Conservation (phyloP, 108 stramenopile species). For the Skeletonema grethae region DNA sequence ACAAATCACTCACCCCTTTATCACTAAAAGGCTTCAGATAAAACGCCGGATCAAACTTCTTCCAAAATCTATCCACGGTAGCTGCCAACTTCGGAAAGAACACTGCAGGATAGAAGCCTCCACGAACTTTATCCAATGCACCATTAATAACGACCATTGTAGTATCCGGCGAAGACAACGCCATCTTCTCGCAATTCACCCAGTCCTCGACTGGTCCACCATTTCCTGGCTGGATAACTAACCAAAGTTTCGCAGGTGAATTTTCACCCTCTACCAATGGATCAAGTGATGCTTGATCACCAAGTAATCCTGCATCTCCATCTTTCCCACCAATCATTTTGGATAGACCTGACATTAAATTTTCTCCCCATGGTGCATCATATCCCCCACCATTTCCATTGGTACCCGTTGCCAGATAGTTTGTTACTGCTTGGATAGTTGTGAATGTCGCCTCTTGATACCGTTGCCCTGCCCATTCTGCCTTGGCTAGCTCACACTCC, state of each 20-base stretch:
- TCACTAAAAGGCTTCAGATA: conserved; percentile 76
- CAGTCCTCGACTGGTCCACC: conserved; percentile 92
- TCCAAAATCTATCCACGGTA: conserved; percentile 73
- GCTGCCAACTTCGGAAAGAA: conserved; percentile 84
- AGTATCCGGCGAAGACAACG: not conserved
- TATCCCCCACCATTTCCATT: conserved; percentile 29
- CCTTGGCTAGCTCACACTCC: conserved; percentile 75
- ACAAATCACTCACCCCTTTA: conserved; percentile 55
- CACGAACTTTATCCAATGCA: conserved; percentile 86
- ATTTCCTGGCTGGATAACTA: conserved; percentile 87
- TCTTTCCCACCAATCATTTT: conserved; percentile 59
- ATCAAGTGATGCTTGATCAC: conserved; percentile 64
- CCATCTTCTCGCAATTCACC: conserved; percentile 79
- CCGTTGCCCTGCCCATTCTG: conserved; percentile 70
- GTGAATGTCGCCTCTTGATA: conserved; percentile 71
- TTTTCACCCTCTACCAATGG: conserved; percentile 42
- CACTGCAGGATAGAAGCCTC: conserved; percentile 76
- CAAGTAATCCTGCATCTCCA: conserved; percentile 70
- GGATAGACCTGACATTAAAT: conserved; percentile 63
- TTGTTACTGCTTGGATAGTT: conserved; percentile 76
- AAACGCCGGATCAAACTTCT: conserved; percentile 64
- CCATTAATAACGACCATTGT: conserved; percentile 78
- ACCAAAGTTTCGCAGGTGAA: conserved; percentile 39
- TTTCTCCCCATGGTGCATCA: conserved; percentile 80
- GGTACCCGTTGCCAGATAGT: conserved; percentile 31